Evolutionary conservation across 345 rosid genomes (phyloP).

Genomic region (Physaria fendleri): DNA sequence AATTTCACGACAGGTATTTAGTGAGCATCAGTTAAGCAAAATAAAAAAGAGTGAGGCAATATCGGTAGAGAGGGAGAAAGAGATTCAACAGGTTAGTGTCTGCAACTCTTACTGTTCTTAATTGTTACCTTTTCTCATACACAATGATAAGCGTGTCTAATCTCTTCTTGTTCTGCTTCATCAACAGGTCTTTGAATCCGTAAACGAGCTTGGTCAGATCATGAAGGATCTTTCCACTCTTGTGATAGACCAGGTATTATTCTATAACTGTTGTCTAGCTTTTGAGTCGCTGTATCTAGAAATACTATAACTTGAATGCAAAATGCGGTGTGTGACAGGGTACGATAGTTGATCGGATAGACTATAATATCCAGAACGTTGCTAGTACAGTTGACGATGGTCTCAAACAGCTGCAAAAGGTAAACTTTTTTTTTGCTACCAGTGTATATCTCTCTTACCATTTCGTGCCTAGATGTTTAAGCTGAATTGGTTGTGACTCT

Average conservation of each 20-base stretch:
- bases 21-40: slow-evolving; percentile 79
- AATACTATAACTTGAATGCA: neutral
- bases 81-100: slow-evolving; percentile 77
- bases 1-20: slow-evolving; percentile 44
- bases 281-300: neutral
- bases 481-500: neutral
- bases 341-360: slow-evolving; percentile 92
- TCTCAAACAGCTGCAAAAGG: slow-evolving; percentile 89
- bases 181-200: slow-evolving; percentile 85
- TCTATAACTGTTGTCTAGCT: neutral
- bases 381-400: slow-evolving; percentile 87
- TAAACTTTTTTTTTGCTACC: slow-evolving; percentile 7
- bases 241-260: slow-evolving; percentile 90
- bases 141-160: neutral
- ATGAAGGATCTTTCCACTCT: slow-evolving; percentile 97
- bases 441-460: neutral
- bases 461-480: neutral
- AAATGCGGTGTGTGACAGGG: slow-evolving; percentile 46
- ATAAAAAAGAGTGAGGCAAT: slow-evolving; percentile 69
- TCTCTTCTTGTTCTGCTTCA: neutral
- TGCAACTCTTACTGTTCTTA: neutral
- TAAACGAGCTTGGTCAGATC: slow-evolving; percentile 93
- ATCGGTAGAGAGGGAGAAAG: slow-evolving; percentile 87
- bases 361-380: slow-evolving; percentile 86
- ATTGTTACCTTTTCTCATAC: neutral